Evolutionary conservation across 164 flowering plant species (phyloP), one percentile per base, ranked within the genome.

Genomic region (Santalum album): DNA sequence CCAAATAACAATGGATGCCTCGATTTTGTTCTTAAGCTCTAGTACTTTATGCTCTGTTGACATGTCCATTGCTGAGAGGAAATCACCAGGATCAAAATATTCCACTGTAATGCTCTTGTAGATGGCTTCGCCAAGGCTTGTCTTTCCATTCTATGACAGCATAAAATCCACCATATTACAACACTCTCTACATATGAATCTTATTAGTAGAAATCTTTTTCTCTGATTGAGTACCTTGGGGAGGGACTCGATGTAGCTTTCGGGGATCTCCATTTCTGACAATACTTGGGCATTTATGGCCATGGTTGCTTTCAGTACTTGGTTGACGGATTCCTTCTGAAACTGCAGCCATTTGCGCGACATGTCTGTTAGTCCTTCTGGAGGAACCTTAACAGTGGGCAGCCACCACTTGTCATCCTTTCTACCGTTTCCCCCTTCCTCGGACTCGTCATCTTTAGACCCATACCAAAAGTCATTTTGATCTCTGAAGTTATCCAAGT

Each of bases 261-360:
- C 96, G 9, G 97, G 97, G 26, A 90, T 68, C 40, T 76, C 78
- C 87, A 83, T 90, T 69, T 90, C 97, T 16, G 90, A 73, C 15
- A 87, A 72, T 2, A 85, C 82, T 67, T 81, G 87, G 44, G 94
- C 86, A 71, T 90, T 90, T 47, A 90, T 87, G 21, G 97, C 97
- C 94, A 83, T 76, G 56, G 97, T 86, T 51, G 96, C 96, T 79
- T 90, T 90, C 15, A 83, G 76, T 16, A 90, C 89, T 73, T 87
- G 97, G 69, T 79, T 81, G 9, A 85, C 94, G 22, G 82, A 75
- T 6, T 90, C 97, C 65, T 87, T 87, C 56, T 87, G 94, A 57
- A 61, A 72, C 16, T 74, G 84, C 19, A 90, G 47, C 85, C 85
- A 87, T 74, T 73, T 86, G 43, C 78, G 54, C 26, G 80, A 58